Evolutionary conservation across 2,329 filamentous ascomycete genomes (phyloP).

Genomic region (Aspergillus sp.): DNA sequence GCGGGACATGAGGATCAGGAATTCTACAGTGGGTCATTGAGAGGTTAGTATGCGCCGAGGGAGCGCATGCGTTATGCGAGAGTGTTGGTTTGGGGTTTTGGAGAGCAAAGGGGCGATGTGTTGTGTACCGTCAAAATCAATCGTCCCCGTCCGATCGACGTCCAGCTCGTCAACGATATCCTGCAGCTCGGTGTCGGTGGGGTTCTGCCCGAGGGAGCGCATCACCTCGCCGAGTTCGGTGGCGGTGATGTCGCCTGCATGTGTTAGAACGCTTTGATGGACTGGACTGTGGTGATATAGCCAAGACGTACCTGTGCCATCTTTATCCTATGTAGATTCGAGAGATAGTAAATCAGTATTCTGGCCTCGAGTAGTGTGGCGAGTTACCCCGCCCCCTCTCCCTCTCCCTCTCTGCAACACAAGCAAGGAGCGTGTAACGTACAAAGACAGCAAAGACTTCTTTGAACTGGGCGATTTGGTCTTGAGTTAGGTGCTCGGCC

Average conservation of each 20-base stretch:
- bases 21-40: not conserved
- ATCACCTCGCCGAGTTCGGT: constrained; percentile 4
- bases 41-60: too few species aligned
- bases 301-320: not conserved
- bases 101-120: not conserved
- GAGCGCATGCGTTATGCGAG: too few species aligned
- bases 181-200: constrained; percentile 1
- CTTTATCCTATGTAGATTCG: not conserved
- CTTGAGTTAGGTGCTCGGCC: not conserved
- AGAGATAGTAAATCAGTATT: not conserved
- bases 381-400: not conserved
- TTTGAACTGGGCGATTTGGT: constrained; percentile 3
- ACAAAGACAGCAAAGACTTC: not conserved
- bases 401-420: too few species aligned
- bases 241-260: not conserved
- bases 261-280: not conserved
- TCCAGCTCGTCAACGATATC: constrained; percentile 6
- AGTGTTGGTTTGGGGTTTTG: too few species aligned
- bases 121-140: constrained; percentile 2
- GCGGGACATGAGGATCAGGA: constrained; percentile 6
- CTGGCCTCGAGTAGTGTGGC: not conserved
- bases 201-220: constrained; percentile 2
- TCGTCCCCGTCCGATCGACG: not conserved
- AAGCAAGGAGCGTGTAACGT: not conserved
- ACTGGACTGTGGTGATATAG: not conserved